Conservation (phyloP, 2,329 filamentous ascomycete genomes). For the Furcasterigmium furcatum region DNA sequence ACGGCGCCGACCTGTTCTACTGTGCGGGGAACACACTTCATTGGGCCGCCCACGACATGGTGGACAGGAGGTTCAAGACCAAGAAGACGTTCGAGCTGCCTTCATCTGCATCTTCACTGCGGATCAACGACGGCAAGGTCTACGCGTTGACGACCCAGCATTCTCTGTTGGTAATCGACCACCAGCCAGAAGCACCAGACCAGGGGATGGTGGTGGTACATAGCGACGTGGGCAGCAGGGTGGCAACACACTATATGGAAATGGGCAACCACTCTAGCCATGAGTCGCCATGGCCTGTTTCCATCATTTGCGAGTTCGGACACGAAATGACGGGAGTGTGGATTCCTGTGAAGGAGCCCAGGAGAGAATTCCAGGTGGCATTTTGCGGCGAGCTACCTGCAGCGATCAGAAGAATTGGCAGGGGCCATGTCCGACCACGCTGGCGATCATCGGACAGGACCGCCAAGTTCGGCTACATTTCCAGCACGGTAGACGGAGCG, state of each 20-base stretch:
- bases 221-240: slow-evolving; percentile 40
- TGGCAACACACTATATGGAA: slow-evolving; percentile 42
- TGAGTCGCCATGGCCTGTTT: slow-evolving; percentile 31
- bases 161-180: slow-evolving; percentile 54
- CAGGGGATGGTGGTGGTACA: slow-evolving; percentile 37
- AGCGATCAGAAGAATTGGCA: slow-evolving; percentile 54
- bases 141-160: slow-evolving; percentile 50
- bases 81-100: slow-evolving; percentile 44
- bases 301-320: slow-evolving; percentile 44
- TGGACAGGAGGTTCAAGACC: slow-evolving; percentile 46
- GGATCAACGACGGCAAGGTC: slow-evolving; percentile 42
- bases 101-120: slow-evolving; percentile 49
- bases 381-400: slow-evolving; percentile 55
- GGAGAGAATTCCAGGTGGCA: slow-evolving; percentile 39
- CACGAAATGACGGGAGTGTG: slow-evolving; percentile 47
- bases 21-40: slow-evolving; percentile 50
- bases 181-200: slow-evolving; percentile 29
- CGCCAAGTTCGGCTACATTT: slow-evolving; percentile 36
- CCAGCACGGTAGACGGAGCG: slow-evolving; percentile 37
- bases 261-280: slow-evolving; percentile 28
- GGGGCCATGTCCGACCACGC: slow-evolving; percentile 47
- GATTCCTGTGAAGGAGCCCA: slow-evolving; percentile 38
- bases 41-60: slow-evolving; percentile 51
- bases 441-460: slow-evolving; percentile 37
- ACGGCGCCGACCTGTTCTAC: slow-evolving; percentile 54